Evolutionary conservation across 164 flowering plant species (phyloP), one percentile per base, ranked within the genome.

Genomic region (Macadamia integrifolia): DNA sequence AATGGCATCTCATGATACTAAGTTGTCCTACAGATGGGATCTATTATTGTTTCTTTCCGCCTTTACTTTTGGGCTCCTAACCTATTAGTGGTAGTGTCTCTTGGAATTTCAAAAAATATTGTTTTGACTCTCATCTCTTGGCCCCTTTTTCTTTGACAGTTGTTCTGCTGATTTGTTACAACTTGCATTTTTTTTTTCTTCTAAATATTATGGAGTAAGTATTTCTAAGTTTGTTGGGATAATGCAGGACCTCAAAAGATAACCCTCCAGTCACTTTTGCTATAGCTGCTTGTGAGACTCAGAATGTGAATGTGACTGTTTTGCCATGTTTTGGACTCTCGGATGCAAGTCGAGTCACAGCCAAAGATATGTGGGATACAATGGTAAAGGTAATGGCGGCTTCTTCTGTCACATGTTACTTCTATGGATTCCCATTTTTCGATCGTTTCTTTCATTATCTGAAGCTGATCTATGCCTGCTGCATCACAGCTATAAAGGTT

Each of bases 251-350:
- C 42, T 86, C 89, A 35, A 87, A 87, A 73, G 92, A 81, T 46
- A 85, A 86, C 61, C 95, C 97, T 69, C 96, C 98, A 42, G 97
- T 90, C 61, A 94, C 97, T 52, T 94, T 92, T 80, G 89, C 98
- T 31, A 75, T 93, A 60, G 96, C 98, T 77, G 94, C 98, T 48
- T 81, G 91, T 76, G 97, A 89, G 77, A 94, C 98, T 61, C 93
- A 90, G 79, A 91, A 90, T 73, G 97, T 90, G 1, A 83, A 71
- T 79, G 97, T 94, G 46, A 84, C 98, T 64, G 96, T 87, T 73
- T 78, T 87, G 61, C 98, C 98, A 49, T 82, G 80, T 72, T 93
- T 93, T 83, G 90, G 92, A 31, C 70, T 93, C 67, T 76, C 88
- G 40, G 96, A 83, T 72, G 86, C 82, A 70, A 82, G 83, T 74